phyloP scores from a whole-genome alignment of 305 asterid species.

The Fraxinus baroniana region DNA sequence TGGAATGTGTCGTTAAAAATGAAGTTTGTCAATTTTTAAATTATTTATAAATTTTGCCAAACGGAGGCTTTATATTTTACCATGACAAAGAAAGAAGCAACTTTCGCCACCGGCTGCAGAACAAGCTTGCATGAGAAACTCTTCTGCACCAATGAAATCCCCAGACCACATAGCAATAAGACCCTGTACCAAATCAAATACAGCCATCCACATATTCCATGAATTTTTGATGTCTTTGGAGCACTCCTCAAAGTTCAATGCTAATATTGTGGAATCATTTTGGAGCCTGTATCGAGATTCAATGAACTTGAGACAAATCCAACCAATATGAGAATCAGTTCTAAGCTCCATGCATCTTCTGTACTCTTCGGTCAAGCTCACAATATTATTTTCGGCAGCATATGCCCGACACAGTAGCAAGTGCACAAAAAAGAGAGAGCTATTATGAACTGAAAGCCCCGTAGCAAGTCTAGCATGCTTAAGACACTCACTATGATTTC shows the following conservation, averaged over 20 bases:
- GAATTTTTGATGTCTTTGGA: conserved; percentile 59
- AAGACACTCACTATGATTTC: conserved; percentile 57
- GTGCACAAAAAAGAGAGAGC: conserved; percentile 74
- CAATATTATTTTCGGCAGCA: conserved; percentile 55
- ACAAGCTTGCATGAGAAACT: conserved; percentile 68
- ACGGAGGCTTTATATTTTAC: conserved; percentile 37
- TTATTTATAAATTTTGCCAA: no score
- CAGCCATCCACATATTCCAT: conserved; percentile 70
- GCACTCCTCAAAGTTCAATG: conserved; percentile 62
- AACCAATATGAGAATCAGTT: conserved; percentile 74
- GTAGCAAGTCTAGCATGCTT: conserved; percentile 59
- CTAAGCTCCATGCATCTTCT: conserved; percentile 69
- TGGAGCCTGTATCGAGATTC: conserved; percentile 63
- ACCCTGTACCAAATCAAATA: conserved; percentile 75
- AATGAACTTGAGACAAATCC: conserved; percentile 76
- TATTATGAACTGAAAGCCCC: conserved; percentile 46
- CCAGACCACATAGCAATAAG: conserved; percentile 61
- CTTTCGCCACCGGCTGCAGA: conserved; percentile 58
- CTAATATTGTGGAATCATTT: conserved; percentile 43
- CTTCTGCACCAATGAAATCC: conserved; percentile 73
- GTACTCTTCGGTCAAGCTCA: conserved; percentile 54
- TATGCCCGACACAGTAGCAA: conserved; percentile 80
- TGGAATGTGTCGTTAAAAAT: not conserved
- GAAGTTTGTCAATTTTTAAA: no score
- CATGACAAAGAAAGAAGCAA: conserved; percentile 75